phyloP scores from a whole-genome alignment of 345 rosid species.

The Clausena lansium region DNA sequence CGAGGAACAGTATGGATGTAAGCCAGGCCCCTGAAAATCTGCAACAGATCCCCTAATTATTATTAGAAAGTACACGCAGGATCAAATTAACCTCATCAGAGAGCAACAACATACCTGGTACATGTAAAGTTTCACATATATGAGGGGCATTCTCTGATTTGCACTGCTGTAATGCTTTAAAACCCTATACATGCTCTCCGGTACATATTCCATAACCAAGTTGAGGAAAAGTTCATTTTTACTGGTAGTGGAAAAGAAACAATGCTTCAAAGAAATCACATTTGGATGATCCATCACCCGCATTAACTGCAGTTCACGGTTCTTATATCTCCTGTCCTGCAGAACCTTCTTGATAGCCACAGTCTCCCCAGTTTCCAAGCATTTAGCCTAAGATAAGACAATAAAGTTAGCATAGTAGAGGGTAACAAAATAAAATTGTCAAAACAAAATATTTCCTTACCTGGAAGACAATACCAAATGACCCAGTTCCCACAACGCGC shows the following conservation, averaged over 20 bases:
- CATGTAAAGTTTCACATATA: conserved; percentile 78
- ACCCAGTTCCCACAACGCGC: conserved; percentile 84
- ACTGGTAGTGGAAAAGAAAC: conserved; percentile 82
- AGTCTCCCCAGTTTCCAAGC: conserved; percentile 85
- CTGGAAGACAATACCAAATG: conserved; percentile 88
- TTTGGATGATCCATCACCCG: conserved; percentile 86
- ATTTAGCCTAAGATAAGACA: conserved; percentile 49
- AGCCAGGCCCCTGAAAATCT: conserved; percentile 86
- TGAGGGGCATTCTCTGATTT: conserved; percentile 78
- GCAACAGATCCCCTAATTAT: conserved; percentile 15
- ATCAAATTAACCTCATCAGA: conserved; percentile 7
- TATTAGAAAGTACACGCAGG: background rate
- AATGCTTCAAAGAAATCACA: conserved; percentile 82
- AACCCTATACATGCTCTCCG: conserved; percentile 84
- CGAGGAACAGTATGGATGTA: conserved; percentile 78
- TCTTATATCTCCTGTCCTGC: conserved; percentile 84
- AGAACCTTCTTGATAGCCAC: conserved; percentile 86
- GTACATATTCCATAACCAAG: conserved; percentile 90
- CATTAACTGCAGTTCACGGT: conserved; percentile 78
- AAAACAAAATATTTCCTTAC: conserved; percentile 16
- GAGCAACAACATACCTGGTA: conserved; percentile 54
- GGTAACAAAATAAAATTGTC: background rate
- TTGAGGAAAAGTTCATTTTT: conserved; percentile 82
- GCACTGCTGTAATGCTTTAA: conserved; percentile 80
- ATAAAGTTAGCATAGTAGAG: background rate